A percentile compares a stretch with the other conserved stretches of the same genome.
Conservation (phyloP, 2,329 filamentous ascomycete species). For the Cercospora sp. region DNA sequence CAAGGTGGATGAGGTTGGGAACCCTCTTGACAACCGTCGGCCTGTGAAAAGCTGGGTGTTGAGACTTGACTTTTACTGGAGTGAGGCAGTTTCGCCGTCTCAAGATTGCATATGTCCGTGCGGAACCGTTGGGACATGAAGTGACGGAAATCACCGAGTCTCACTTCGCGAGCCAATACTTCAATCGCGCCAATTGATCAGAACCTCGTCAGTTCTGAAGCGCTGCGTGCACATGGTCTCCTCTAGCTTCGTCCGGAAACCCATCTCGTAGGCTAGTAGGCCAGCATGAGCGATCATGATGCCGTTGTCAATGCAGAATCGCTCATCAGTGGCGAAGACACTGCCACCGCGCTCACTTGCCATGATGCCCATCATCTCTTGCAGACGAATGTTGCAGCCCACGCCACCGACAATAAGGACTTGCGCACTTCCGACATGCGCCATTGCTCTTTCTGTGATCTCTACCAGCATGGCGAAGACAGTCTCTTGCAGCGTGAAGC, state of each 20-base stretch:
- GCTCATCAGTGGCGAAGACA: slow-evolving; percentile 92
- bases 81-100: not conserved
- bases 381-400: slow-evolving; percentile 88
- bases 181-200: slow-evolving; percentile 51
- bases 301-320: slow-evolving; percentile 98
- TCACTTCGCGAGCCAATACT: not conserved
- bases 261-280: slow-evolving; percentile 77
- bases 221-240: slow-evolving; percentile 70
- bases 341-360: slow-evolving; percentile 82
- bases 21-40: not conserved
- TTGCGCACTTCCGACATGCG: slow-evolving; percentile 86
- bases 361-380: slow-evolving; percentile 99
- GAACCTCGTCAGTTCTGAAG: slow-evolving; percentile 53
- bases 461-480: slow-evolving; percentile 97
- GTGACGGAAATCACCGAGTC: not conserved
- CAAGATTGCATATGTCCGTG: not conserved
- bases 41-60: not conserved
- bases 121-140: not conserved
- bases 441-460: slow-evolving; percentile 98
- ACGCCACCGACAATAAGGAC: slow-evolving; percentile 95
- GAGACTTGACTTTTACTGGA: not conserved
- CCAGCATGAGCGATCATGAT: slow-evolving; percentile 99
- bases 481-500: slow-evolving; percentile 93
- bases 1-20: not conserved
- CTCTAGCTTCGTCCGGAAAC: slow-evolving; percentile 72